Conservation (phyloP, 768 basidiomycete genomes). For the Termitomyces sp. region DNA sequence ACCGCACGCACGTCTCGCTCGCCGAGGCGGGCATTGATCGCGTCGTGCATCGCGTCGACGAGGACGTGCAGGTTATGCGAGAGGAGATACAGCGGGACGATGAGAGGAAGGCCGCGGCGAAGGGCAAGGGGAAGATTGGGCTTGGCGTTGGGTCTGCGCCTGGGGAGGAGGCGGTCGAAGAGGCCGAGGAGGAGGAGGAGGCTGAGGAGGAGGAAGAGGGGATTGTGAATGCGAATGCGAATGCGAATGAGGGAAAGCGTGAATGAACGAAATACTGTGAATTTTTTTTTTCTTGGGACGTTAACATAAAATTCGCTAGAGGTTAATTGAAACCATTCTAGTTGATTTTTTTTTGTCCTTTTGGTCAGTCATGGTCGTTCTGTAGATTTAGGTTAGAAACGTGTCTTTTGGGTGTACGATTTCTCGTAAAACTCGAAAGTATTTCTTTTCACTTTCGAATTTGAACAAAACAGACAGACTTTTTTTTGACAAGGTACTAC, state of each 20-base stretch:
- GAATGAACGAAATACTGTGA: too few relatives aligned
- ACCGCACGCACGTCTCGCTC: slow-evolving; percentile 79
- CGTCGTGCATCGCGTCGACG: slow-evolving; percentile 79
- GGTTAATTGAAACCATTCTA: too few relatives aligned
- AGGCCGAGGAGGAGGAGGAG: slow-evolving; percentile 22
- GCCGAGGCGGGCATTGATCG: slow-evolving; percentile 88
- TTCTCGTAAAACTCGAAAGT: too few relatives aligned
- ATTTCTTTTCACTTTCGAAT: too few relatives aligned
- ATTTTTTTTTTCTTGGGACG: too few relatives aligned
- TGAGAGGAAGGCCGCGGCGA: slow-evolving; percentile 34
- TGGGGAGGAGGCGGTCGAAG: slow-evolving; percentile 8
- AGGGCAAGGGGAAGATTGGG: slow-evolving; percentile 25
- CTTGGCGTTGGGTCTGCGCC: background rate
- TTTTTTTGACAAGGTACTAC: too few relatives aligned
- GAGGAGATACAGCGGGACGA: slow-evolving; percentile 72
- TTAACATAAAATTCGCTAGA: too few relatives aligned
- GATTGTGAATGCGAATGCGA: background rate
- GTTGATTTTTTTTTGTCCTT: too few relatives aligned
- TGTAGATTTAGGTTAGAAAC: too few relatives aligned
- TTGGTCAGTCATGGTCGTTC: too few relatives aligned
- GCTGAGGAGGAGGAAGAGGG: slow-evolving; percentile 21
- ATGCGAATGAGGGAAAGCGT: background rate
- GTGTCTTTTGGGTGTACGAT: too few relatives aligned
- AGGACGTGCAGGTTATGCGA: slow-evolving; percentile 77
- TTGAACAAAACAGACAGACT: too few relatives aligned